Conservation (phyloP, 441 rosid genomes). For the Populus trichocarpa region DNA sequence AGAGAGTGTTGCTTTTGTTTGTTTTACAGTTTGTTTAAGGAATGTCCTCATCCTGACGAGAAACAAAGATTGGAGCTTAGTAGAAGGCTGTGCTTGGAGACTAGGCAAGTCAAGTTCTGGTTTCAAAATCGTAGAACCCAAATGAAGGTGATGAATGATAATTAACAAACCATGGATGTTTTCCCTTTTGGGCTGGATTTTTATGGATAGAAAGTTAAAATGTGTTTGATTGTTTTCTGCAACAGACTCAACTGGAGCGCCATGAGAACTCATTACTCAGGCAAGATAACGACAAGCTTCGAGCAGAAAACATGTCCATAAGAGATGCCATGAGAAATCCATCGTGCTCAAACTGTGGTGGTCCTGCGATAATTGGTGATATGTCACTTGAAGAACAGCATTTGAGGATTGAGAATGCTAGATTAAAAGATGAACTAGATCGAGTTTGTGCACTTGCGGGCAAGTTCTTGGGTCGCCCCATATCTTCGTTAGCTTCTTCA, state of each 20-base stretch:
- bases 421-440: conserved; percentile 80
- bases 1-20: not conserved
- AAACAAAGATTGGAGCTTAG: conserved; percentile 90
- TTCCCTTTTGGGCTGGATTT: not conserved
- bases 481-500: conserved; percentile 38
- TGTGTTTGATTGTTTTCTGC: conserved; percentile 8
- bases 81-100: conserved; percentile 70
- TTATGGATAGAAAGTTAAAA: not conserved
- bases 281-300: conserved; percentile 79
- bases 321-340: conserved; percentile 79
- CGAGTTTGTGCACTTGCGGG: conserved; percentile 78
- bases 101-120: conserved; percentile 95
- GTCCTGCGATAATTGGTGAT: conserved; percentile 74
- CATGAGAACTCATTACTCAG: conserved; percentile 76
- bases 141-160: conserved; percentile 60
- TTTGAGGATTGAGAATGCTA: conserved; percentile 82
- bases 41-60: conserved; percentile 98
- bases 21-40: conserved; percentile 63
- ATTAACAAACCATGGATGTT: not conserved
- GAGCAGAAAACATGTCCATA: conserved; percentile 77
- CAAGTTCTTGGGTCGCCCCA: conserved; percentile 76
- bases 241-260: conserved; percentile 79
- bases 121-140: conserved; percentile 97
- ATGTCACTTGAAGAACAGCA: conserved; percentile 85
- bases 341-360: conserved; percentile 80